Evolutionary conservation across 2,329 filamentous ascomycete genomes (phyloP), one percentile per base, ranked within the genome.

Genomic region (Grosmannia huntii): DNA sequence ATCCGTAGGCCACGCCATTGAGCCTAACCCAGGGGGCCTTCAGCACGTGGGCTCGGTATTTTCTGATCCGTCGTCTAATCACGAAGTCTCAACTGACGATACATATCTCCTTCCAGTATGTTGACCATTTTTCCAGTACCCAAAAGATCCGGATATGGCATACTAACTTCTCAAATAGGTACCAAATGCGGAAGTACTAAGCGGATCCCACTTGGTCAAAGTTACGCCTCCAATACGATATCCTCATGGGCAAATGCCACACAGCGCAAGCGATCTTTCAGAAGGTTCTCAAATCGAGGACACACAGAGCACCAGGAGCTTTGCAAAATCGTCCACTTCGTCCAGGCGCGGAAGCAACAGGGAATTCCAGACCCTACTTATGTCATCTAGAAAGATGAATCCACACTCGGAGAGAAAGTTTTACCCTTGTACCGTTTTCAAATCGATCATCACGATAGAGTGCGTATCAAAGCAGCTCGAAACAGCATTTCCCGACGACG

Each of bases 61-160:
- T 44, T 2, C 1, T n/a, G 38, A 6, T 10, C 1, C 14, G 6
- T 5, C 3, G 19, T 5, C 3, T 5, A 21, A 19, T 3, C 2
- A 44, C 19, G 19, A 3, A n/a, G 16, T n/a, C 38, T n/a, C 38
- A 4, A 4, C 19, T 7, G 38, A 44, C 1, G 38, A 9, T 9
- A 2, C 38, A 9, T 16, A n/a, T 5, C 5, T 2, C 19, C 38
- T 44, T 9, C 16, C 16, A n/a, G 38, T 44, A n/a, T 7, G 38
- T 44, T 7, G 19, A 19, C 2, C 16, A 9, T 44, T 19, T n/a
- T 10, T 19, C 16, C 38, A 4, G 9, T 9, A 11, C 16, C 19
- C 19, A 19, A 21, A 21, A 1, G 38, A 6, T n/a, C 2, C 16
- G 38, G 38, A 21, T n/a, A 5, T 44, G 38, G 14, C 38, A 9